Evolutionary conservation across 2,329 filamentous ascomycete genomes (phyloP).

Genomic region (Sarocladiaceae sp.): DNA sequence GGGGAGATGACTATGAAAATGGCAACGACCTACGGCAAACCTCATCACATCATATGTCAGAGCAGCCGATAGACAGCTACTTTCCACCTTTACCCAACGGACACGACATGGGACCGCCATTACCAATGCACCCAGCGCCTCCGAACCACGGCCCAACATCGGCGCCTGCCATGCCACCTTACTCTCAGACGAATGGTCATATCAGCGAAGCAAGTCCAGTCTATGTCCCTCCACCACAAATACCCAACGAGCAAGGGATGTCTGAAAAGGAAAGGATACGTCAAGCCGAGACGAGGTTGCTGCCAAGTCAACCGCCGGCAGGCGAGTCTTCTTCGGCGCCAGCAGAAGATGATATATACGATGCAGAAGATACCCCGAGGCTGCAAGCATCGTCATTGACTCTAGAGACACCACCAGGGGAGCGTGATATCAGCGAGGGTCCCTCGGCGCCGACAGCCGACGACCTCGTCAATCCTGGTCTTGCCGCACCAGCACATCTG

Average conservation of each 20-base stretch:
- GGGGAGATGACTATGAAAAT: constrained; percentile 26
- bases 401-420: constrained; percentile 12
- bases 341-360: constrained; percentile 45
- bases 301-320: constrained; percentile 67
- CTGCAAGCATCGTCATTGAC: background rate
- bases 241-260: constrained; percentile 53
- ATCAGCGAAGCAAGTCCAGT: constrained; percentile 29
- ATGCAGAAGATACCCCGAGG: constrained; percentile 34
- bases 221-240: constrained; percentile 53
- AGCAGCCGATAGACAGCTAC: constrained; percentile 14
- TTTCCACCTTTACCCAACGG: constrained; percentile 25
- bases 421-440: constrained; percentile 21
- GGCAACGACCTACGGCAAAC: background rate
- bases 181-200: constrained; percentile 10
- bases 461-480: constrained; percentile 28
- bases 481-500: constrained; percentile 36
- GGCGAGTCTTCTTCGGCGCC: constrained; percentile 30
- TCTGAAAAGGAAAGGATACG: constrained; percentile 79
- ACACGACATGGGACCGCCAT: constrained; percentile 10
- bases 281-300: constrained; percentile 67
- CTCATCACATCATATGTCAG: constrained; percentile 8
- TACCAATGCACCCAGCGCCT: constrained; percentile 7
- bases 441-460: constrained; percentile 41
- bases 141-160: background rate
- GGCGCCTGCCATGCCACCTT: constrained; percentile 9